Percentiles rank a stretch among this genome's conserved stretches.
These are phyloP conservation scores for Fabrea salina DNA, from an alignment of 169 alveolate species.

Conservation along the genomic window DNA sequence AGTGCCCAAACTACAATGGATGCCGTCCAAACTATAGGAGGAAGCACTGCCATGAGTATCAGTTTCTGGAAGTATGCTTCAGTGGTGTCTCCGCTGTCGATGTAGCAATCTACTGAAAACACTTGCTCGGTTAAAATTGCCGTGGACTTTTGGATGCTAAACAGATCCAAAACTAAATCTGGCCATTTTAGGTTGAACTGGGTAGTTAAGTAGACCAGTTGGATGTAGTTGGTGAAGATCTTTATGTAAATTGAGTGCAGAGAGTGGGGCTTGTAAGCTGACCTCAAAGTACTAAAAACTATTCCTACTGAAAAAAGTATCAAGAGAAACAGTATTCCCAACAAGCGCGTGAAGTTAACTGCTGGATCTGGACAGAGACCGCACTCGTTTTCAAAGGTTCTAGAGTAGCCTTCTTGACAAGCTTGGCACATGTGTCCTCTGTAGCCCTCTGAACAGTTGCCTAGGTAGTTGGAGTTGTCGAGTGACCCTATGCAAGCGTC, in stretches of 20 bases:
- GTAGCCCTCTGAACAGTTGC: slow-evolving; percentile 10
- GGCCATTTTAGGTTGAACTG: slow-evolving; percentile 49
- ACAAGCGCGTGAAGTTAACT: not conserved
- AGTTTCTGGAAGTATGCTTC: not conserved
- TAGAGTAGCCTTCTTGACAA: slow-evolving; percentile 1
- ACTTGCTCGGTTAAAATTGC: slow-evolving; percentile 31
- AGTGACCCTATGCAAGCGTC: slow-evolving; percentile 18
- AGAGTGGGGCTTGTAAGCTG: slow-evolving; percentile 31
- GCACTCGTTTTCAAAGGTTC: not conserved
- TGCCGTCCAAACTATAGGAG: not conserved
- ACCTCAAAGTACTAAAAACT: slow-evolving; percentile 22
- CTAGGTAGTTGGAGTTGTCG: not conserved
- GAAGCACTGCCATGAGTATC: not conserved
- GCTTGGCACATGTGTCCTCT: not conserved
- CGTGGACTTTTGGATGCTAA: slow-evolving; percentile 21
- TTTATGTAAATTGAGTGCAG: slow-evolving; percentile 36
- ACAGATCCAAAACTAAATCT: slow-evolving; percentile 14
- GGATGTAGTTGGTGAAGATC: slow-evolving; percentile 43
- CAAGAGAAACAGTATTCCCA: not conserved
- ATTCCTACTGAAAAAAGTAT: not conserved
- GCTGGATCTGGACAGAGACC: not conserved
- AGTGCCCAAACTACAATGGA: slow-evolving; percentile 13
- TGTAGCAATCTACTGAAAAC: slow-evolving; percentile 41
- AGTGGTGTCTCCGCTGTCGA: not conserved
- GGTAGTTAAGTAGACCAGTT: slow-evolving; percentile 27